These are phyloP conservation scores for Marasmius sp. DNA, from an alignment of 1,284 basidiomycete genomes.

Conservation along the genomic window DNA sequence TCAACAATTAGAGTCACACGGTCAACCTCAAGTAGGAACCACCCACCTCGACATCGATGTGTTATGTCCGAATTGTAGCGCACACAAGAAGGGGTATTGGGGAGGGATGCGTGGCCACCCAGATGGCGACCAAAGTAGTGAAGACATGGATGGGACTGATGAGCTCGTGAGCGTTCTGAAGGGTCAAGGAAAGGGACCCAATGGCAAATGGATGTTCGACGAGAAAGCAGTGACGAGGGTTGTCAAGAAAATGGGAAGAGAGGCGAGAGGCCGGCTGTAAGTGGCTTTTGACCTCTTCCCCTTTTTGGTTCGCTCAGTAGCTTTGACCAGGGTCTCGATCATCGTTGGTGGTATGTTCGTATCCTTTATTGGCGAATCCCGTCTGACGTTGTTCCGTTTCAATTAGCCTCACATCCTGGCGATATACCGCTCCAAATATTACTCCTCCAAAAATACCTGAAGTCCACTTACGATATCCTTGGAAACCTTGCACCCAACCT, in stretches of 20 bases:
- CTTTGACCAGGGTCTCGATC: slow-evolving; percentile 51
- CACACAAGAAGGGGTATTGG: slow-evolving; percentile 5
- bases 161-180: slow-evolving; percentile 48
- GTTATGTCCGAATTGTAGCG: slow-evolving; percentile 4
- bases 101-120: slow-evolving; percentile 1
- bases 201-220: slow-evolving; percentile 57
- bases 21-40: not conserved
- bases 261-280: slow-evolving; percentile 71
- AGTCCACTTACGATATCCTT: slow-evolving; percentile 79
- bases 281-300: slow-evolving; percentile 27
- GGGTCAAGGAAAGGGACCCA: slow-evolving; percentile 28
- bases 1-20: not conserved
- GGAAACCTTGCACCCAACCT: slow-evolving; percentile 71
- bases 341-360: slow-evolving; percentile 53
- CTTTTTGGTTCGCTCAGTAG: slow-evolving; percentile 8
- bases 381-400: slow-evolving; percentile 5
- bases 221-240: slow-evolving; percentile 68
- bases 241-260: slow-evolving; percentile 57
- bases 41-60: not conserved
- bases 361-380: not conserved
- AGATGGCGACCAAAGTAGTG: not conserved
- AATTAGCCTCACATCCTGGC: slow-evolving; percentile 66
- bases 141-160: not conserved
- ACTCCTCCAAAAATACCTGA: slow-evolving; percentile 79
- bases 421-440: slow-evolving; percentile 78